Conservation (phyloP, 2,329 filamentous ascomycete genomes). For the Monosporascus sp. region DNA sequence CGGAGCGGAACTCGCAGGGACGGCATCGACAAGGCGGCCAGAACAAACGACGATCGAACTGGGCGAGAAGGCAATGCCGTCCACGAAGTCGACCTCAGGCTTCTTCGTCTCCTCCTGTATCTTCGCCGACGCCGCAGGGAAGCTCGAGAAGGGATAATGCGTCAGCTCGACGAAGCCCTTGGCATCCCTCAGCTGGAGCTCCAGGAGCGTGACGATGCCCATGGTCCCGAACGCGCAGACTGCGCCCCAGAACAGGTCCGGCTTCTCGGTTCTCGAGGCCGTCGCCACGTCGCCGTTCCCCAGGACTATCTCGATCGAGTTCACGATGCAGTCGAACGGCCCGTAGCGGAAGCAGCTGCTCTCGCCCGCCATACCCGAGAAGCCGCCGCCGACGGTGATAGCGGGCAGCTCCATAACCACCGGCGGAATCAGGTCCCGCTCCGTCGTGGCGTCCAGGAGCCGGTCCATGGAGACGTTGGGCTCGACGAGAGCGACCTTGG, state of each 20-base stretch:
- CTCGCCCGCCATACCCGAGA: conserved; percentile 62
- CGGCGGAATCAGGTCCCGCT: conserved; percentile 51
- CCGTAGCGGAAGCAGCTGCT: conserved; percentile 64
- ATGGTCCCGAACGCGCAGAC: conserved; percentile 62
- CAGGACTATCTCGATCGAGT: conserved; percentile 59
- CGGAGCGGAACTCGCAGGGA: conserved; percentile 28
- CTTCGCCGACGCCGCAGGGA: conserved; percentile 31
- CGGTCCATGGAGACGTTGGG: conserved; percentile 65
- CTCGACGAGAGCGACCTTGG: conserved; percentile 58
- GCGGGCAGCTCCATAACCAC: conserved; percentile 69
- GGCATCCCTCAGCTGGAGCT: conserved; percentile 53
- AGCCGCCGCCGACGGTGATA: conserved; percentile 66
- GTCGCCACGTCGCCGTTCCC: conserved; percentile 51
- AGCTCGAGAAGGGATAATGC: conserved; percentile 43
- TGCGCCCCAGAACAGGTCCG: conserved; percentile 59
- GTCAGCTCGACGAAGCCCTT: conserved; percentile 51
- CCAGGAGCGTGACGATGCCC: conserved; percentile 59
- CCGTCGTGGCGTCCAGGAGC: conserved; percentile 53
- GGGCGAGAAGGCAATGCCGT: conserved; percentile 59
- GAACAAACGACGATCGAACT: conserved; percentile 53
- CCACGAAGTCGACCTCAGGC: conserved; percentile 56
- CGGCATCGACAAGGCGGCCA: conserved; percentile 48
- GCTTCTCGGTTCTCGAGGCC: conserved; percentile 47
- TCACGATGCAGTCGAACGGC: conserved; percentile 58
- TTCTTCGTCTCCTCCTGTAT: conserved; percentile 39